Conservation (phyloP, 1,139 yeast species). For the Waltiozyma sp. region DNA sequence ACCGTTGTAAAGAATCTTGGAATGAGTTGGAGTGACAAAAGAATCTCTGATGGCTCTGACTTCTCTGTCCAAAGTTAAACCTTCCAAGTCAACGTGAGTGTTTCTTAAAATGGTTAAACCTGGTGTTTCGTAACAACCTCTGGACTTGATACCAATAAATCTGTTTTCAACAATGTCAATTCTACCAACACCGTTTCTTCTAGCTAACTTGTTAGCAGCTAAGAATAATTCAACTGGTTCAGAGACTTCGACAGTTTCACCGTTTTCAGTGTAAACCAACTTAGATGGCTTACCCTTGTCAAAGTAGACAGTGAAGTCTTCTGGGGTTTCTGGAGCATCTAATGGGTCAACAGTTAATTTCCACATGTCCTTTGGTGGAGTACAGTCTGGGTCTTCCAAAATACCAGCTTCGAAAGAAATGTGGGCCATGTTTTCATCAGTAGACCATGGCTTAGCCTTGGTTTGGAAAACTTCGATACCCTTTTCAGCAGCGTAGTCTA, state of each 20-base stretch:
- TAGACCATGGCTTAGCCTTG: slow-evolving; percentile 98
- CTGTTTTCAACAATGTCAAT: slow-evolving; percentile 98
- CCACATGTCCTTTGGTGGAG: slow-evolving; percentile 99
- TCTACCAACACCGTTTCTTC: slow-evolving; percentile 99
- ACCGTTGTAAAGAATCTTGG: slow-evolving; percentile 90
- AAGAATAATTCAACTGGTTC: slow-evolving; percentile 88
- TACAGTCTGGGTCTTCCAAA: slow-evolving; percentile 93
- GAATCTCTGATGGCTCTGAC: slow-evolving; percentile 95
- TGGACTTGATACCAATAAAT: slow-evolving; percentile 95
- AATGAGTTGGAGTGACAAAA: slow-evolving; percentile 87
- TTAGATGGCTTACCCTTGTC: slow-evolving; percentile 82
- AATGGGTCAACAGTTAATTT: slow-evolving; percentile 91
- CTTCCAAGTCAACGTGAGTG: slow-evolving; percentile 94
- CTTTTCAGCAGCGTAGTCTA: slow-evolving; percentile 87
- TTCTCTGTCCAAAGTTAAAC: slow-evolving; percentile 93
- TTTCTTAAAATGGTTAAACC: slow-evolving; percentile 90
- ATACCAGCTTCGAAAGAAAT: slow-evolving; percentile 98
- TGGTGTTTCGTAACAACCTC: slow-evolving; percentile 99
- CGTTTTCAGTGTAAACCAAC: slow-evolving; percentile 52
- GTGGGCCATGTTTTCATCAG: slow-evolving; percentile 98
- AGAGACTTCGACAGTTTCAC: slow-evolving; percentile 44
- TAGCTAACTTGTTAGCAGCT: slow-evolving; percentile 88
- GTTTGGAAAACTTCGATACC: slow-evolving; percentile 93
- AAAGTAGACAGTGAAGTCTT: slow-evolving; percentile 73
- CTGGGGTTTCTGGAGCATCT: slow-evolving; percentile 92